phyloP scores from a whole-genome alignment of 371 early-diverging fungal genomes.

The Mycotypha africana region DNA sequence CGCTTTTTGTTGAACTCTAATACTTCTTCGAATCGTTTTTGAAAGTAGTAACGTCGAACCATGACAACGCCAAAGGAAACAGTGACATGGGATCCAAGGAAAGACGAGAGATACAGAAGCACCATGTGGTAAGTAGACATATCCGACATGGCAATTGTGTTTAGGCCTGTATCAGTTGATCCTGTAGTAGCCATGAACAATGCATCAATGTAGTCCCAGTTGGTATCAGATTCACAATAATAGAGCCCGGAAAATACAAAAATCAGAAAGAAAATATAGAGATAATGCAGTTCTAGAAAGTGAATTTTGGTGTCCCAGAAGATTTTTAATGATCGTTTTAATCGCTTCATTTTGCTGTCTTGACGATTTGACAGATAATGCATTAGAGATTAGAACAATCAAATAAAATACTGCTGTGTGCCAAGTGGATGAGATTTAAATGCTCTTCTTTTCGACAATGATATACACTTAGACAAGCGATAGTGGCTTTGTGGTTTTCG shows the following conservation, averaged over 20 bases:
- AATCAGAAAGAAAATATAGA: slow-evolving; percentile 27
- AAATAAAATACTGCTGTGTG: too few species aligned
- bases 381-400: too few species aligned
- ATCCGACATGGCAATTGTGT: slow-evolving; percentile 27
- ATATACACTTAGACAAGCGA: too few species aligned
- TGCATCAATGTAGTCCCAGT: slow-evolving; percentile 35
- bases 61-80: slow-evolving; percentile 29
- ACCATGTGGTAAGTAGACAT: slow-evolving; percentile 26
- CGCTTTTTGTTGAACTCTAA: slow-evolving; percentile 21
- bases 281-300: slow-evolving; percentile 40
- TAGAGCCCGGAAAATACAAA: slow-evolving; percentile 27
- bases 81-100: slow-evolving; percentile 27
- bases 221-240: slow-evolving; percentile 30
- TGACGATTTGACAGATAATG: too few species aligned
- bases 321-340: neutral
- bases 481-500: too few species aligned
- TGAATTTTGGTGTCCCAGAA: slow-evolving; percentile 22
- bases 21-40: slow-evolving; percentile 29
- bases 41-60: slow-evolving; percentile 33
- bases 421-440: too few species aligned
- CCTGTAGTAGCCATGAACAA: slow-evolving; percentile 38
- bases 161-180: slow-evolving; percentile 36
- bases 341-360: neutral
- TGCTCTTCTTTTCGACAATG: too few species aligned
- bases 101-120: slow-evolving; percentile 25